Evolutionary conservation across 768 basidiomycete species (phyloP), one percentile per base, ranked within the genome.

Genomic region (Sporobolomyces phaffii): DNA sequence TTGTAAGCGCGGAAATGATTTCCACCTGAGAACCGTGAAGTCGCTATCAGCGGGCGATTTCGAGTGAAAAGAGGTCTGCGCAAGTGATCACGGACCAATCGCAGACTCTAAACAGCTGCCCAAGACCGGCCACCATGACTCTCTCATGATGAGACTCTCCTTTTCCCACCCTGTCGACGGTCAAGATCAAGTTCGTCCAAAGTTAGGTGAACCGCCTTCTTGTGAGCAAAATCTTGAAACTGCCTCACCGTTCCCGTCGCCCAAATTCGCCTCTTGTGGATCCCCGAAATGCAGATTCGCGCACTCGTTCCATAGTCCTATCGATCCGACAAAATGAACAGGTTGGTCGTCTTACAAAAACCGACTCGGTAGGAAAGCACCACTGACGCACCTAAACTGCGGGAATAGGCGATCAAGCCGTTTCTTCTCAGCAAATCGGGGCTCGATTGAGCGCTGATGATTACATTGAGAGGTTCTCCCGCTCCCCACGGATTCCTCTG

Each of bases 41-140:
- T 36, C 26, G 34, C 48, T 57, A 50, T 51, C 68, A 50, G 62
- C 31, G 67, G 77, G 59, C 54, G 49, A 43, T n/a, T 20, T 18
- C 26, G 18, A 40, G 31, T 11, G 13, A 26, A n/a, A 28, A 11
- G 18, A 28, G n/a, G 4, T 2, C 18, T 10, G 48, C 22, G 38
- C 14, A 1, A 31, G 4, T 2, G 9, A 36, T 9, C 20, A 31
- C 68, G 18, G 34, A 81, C 86, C 86, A 70, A 85, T 81, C 28
- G 91, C 77, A 73, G 85, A 89, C 80, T 92, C 90, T 87, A 90
- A 90, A 77, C 90, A 92, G 0, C 89, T 89, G 31, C 90, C 90
- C 82, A 84, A 86, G 40, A 86, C 78, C 6, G 89, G 88, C 68
- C 65, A 65, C 77, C 89, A 90, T 68, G 86, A 80, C 72, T 92